A percentile compares a stretch with the other conserved stretches of the same genome.
These are phyloP conservation scores for Candida orba DNA, from an alignment of 805 yeast genomes.

Conservation along the genomic window DNA sequence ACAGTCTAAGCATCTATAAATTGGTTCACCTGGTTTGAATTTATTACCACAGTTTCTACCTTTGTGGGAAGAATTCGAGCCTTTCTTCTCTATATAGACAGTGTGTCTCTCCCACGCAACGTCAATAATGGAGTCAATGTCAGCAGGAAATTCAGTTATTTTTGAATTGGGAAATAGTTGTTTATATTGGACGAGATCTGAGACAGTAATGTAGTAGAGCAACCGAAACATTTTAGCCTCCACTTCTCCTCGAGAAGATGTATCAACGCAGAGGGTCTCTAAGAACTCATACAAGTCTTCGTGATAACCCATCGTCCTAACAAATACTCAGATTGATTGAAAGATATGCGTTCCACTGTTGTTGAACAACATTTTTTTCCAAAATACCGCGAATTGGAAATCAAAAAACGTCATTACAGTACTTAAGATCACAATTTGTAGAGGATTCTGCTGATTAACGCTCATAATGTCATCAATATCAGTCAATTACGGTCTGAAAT, in stretches of 20 bases:
- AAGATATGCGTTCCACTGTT: no score
- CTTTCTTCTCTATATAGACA: background rate
- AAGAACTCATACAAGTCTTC: no score
- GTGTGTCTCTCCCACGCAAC: background rate
- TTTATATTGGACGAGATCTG: background rate
- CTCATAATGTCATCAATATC: slow-evolving; percentile 35
- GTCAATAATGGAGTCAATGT: background rate
- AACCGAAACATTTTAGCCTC: background rate
- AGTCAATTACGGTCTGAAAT: slow-evolving; percentile 28
- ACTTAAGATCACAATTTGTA: no score
- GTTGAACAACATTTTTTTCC: no score
- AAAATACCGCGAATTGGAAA: no score
- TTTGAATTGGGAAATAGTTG: slow-evolving; percentile 2
- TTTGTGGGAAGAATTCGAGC: slow-evolving; percentile 28
- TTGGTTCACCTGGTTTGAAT: slow-evolving; percentile 54
- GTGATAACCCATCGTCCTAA: no score
- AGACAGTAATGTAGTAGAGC: slow-evolving; percentile 1
- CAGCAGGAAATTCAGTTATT: background rate
- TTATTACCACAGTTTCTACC: slow-evolving; percentile 67
- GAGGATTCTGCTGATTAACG: no score
- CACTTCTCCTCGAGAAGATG: no score
- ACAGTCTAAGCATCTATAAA: slow-evolving; percentile 70
- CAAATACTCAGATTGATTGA: no score
- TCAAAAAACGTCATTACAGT: no score
- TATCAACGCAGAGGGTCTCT: no score